These are phyloP conservation scores for Arctium lappa DNA, from an alignment of 129 eudicot species.

Conservation along the genomic window DNA sequence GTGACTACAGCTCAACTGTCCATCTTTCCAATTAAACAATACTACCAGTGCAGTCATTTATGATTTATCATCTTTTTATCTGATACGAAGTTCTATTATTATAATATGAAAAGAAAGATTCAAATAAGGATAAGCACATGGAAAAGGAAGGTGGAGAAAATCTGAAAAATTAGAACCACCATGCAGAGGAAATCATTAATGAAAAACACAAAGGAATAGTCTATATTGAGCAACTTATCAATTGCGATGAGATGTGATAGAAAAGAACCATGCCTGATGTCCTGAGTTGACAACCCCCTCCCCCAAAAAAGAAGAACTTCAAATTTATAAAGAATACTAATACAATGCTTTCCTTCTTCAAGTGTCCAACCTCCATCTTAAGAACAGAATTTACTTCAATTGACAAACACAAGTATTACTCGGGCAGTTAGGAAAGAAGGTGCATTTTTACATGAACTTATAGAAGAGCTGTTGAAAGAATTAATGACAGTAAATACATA, in stretches of 20 bases:
- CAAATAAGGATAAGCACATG: background rate
- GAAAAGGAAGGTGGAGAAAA: background rate
- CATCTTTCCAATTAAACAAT: background rate
- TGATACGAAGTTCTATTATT: background rate
- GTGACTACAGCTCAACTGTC: background rate
- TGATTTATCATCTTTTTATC: background rate
- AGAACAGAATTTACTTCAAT: background rate
- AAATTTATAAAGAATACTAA: background rate
- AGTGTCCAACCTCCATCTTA: slow-evolving; percentile 1
- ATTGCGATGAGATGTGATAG: too few species aligned
- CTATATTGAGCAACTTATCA: too few species aligned
- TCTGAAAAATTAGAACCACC: background rate
- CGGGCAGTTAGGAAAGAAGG: background rate
- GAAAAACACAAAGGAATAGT: background rate
- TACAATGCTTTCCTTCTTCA: background rate
- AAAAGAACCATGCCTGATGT: too few species aligned
- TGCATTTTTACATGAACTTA: background rate
- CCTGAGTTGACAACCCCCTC: too few species aligned
- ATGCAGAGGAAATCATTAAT: background rate
- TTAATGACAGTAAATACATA: background rate
- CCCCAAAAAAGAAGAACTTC: background rate
- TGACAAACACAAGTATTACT: background rate
- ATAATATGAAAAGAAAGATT: background rate
- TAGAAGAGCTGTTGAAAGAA: background rate
- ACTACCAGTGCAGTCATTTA: background rate